phyloP scores from a whole-genome alignment of 2,329 filamentous ascomycete species.

The Talaromyces piceae region DNA sequence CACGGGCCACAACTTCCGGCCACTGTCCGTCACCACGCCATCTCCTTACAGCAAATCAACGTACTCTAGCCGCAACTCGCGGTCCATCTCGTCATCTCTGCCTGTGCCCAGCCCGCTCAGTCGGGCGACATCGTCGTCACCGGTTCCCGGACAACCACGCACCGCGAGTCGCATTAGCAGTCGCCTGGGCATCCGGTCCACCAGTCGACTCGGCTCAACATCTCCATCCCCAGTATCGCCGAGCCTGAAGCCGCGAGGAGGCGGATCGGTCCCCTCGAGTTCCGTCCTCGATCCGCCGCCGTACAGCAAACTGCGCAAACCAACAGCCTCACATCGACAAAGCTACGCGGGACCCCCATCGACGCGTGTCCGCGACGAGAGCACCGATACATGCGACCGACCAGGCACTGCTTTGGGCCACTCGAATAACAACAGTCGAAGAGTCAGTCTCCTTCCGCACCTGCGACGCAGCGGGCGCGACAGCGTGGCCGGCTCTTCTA shows the following conservation, averaged over 20 bases:
- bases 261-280: not conserved
- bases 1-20: constrained; percentile 61
- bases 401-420: constrained; percentile 35
- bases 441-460: constrained; percentile 35
- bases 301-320: constrained; percentile 33
- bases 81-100: constrained; percentile 26
- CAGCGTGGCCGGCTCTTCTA: constrained; percentile 4
- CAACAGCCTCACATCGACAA: constrained; percentile 22
- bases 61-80: constrained; percentile 20
- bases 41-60: constrained; percentile 43
- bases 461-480: constrained; percentile 20
- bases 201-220: constrained; percentile 22
- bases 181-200: constrained; percentile 25
- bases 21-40: constrained; percentile 53
- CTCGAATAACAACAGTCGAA: constrained; percentile 21
- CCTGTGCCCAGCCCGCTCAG: constrained; percentile 35
- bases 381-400: constrained; percentile 21
- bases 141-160: constrained; percentile 19
- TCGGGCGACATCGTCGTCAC: constrained; percentile 36
- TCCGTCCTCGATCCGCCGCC: constrained; percentile 34
- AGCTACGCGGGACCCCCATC: constrained; percentile 31
- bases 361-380: constrained; percentile 19
- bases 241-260: not conserved
- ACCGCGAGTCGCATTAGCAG: constrained; percentile 22
- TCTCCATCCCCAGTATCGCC: constrained; percentile 26